phyloP scores from a whole-genome alignment of 108 stramenopile genomes.

The Epipyxis sp. region DNA sequence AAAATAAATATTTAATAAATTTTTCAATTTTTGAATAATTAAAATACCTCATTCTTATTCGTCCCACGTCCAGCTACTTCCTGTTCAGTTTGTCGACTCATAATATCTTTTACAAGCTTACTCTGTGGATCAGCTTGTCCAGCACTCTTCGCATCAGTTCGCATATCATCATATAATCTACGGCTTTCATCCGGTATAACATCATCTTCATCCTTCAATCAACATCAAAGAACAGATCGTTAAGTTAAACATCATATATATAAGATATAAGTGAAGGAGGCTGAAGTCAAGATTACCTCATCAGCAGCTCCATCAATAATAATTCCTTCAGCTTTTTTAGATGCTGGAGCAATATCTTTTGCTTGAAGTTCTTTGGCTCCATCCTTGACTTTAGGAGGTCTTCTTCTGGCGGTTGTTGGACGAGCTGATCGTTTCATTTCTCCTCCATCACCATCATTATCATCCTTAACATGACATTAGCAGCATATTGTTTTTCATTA shows the following conservation, averaged over 20 bases:
- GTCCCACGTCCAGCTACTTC: conserved; percentile 39
- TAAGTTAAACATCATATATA: not conserved
- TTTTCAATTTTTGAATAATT: too few species aligned
- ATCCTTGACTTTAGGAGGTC: conserved; percentile 57
- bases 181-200: not conserved
- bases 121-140: conserved; percentile 32
- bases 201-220: not conserved
- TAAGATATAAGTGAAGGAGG: not conserved
- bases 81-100: conserved; percentile 34
- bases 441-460: conserved; percentile 15
- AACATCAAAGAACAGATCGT: not conserved
- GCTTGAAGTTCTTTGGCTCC: conserved; percentile 36
- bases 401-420: conserved; percentile 54
- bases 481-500: too few species aligned
- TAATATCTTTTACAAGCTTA: conserved; percentile 53
- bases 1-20: too few species aligned
- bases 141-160: conserved; percentile 33
- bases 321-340: conserved; percentile 19
- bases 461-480: not conserved
- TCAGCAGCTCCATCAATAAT: conserved; percentile 37
- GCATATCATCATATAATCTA: not conserved
- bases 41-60: conserved; percentile 2
- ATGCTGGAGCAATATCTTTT: not conserved
- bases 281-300: not conserved
- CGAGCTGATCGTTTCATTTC: conserved; percentile 45